Base-by-base conservation (phyloP, 164 flowering plant species). In the Warburgia ugandensis region DNA sequence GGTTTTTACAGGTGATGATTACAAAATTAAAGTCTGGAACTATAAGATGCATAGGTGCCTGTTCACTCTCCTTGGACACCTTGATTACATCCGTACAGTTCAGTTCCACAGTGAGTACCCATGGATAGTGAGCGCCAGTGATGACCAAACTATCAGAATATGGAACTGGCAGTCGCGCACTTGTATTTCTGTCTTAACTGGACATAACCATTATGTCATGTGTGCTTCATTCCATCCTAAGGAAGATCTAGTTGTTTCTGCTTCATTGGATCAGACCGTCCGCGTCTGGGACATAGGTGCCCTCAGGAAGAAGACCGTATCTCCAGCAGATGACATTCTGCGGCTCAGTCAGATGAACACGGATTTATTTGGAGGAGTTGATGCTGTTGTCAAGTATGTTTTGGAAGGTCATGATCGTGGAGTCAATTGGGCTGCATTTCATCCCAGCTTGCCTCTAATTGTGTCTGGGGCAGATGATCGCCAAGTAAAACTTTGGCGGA, bases 131-230 rank as follows among this genome's bases (percentile, higher is more conserved):
- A 90, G 97, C 72, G 74, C 89, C 13, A 81, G 89, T 70, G 89
- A 81, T 67, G 89, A 81, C 57, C 89, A 81, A 67, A 90, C 97
- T 29, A 90, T 90, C 25, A 77, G 96, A 39, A 78, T 90, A 62
- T 90, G 97, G 97, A 90, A 90, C 59, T 90, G 97, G 97, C 97
- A 90, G 56, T 90, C 97, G 5, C 84, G 97, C 1, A 84, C 89
- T 39, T 81, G 89, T 60, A 69, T 81, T 16, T 73, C 85, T 64
- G 85, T 81, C 19, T 66, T 81, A 60, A 86, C 97, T 22, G 97
- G 97, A 19, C 97, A 90, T 68, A 90, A 90, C 58, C 96, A 90
- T 59, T 90, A 81, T 70, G 89, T 81, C 28, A 81, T 81, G 89
- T 81, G 83, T 56, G 89, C 89, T 14, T 62, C 73, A 14, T 90